phyloP scores from a whole-genome alignment of 2,329 filamentous ascomycete genomes.

The Fusarium algeriense region DNA sequence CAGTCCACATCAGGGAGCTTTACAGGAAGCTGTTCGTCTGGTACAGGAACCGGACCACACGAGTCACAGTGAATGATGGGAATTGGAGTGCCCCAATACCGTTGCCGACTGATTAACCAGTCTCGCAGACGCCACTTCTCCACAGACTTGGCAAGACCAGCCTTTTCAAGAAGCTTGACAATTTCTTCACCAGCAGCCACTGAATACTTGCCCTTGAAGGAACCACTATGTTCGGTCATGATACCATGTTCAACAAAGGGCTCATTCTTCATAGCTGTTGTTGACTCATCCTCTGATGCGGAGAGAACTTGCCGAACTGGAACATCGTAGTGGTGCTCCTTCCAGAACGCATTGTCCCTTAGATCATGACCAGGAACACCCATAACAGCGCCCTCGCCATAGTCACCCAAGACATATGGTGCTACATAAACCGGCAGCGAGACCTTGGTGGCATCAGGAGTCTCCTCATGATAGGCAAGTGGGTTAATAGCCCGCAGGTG shows the following conservation, averaged over 20 bases:
- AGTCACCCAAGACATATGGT: conserved; percentile 86
- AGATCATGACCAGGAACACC: conserved; percentile 88
- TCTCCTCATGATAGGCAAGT: conserved; percentile 66
- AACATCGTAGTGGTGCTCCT: conserved; percentile 71
- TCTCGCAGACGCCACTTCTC: conserved; percentile 86
- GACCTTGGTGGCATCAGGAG: conserved; percentile 64
- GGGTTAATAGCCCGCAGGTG: conserved; percentile 74
- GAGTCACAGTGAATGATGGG: conserved; percentile 84
- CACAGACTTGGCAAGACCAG: conserved; percentile 69
- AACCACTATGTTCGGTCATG: conserved; percentile 74
- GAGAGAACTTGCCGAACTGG: conserved; percentile 74
- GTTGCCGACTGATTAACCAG: conserved; percentile 92
- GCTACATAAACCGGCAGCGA: conserved; percentile 82
- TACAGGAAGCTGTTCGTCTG: conserved; percentile 81
- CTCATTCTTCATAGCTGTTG: conserved; percentile 57
- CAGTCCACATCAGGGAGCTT: conserved; percentile 78
- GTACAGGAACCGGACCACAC: conserved; percentile 85
- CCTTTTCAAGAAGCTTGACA: conserved; percentile 66
- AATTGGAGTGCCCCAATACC: conserved; percentile 93
- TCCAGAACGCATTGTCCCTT: conserved; percentile 85
- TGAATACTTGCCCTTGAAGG: conserved; percentile 74
- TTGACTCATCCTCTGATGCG: conserved; percentile 62
- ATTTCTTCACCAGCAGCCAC: conserved; percentile 72
- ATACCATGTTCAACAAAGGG: conserved; percentile 75
- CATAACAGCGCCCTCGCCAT: conserved; percentile 91